Percentiles rank a stretch among this genome's conserved stretches.
These are phyloP conservation scores for Skeletonema marinoi DNA, from an alignment of 108 stramenopile genomes.

Conservation along the genomic window DNA sequence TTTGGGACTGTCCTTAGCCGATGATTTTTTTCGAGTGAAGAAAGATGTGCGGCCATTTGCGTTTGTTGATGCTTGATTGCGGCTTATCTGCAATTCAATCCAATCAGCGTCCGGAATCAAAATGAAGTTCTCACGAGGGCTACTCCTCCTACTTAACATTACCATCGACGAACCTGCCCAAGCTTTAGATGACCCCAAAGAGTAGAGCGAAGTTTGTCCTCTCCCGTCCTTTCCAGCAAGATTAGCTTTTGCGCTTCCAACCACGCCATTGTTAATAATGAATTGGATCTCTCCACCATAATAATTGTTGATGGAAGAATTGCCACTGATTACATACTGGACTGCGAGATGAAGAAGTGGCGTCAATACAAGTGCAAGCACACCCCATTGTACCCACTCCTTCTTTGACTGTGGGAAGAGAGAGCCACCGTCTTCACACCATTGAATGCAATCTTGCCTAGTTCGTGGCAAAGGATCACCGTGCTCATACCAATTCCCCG, in stretches of 20 bases:
- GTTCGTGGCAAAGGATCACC: not conserved
- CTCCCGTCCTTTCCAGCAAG: not conserved
- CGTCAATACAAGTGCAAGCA: slow-evolving; percentile 20
- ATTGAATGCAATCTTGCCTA: slow-evolving; percentile 15
- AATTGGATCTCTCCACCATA: slow-evolving; percentile 23
- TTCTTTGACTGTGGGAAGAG: slow-evolving; percentile 17
- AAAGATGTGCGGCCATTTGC: not conserved
- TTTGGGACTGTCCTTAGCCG: not conserved
- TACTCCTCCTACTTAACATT: slow-evolving; percentile 38
- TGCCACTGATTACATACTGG: not conserved
- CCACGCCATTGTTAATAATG: not conserved
- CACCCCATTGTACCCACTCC: slow-evolving; percentile 16
- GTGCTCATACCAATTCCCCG: not conserved
- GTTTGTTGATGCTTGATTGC: slow-evolving; percentile 11
- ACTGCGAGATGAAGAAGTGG: slow-evolving; percentile 9
- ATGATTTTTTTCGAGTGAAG: slow-evolving; percentile 4
- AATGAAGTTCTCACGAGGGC: slow-evolving; percentile 33
- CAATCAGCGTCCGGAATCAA: slow-evolving; percentile 35
- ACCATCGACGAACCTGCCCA: slow-evolving; percentile 35
- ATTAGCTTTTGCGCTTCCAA: not conserved
- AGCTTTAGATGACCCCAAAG: not conserved
- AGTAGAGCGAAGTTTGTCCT: not conserved
- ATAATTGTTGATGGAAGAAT: slow-evolving; percentile 1
- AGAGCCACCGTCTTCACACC: slow-evolving; percentile 16
- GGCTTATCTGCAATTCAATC: slow-evolving; percentile 35